Conservation (phyloP, 202 grass and related monocot genomes). For the Carex arenaria region DNA sequence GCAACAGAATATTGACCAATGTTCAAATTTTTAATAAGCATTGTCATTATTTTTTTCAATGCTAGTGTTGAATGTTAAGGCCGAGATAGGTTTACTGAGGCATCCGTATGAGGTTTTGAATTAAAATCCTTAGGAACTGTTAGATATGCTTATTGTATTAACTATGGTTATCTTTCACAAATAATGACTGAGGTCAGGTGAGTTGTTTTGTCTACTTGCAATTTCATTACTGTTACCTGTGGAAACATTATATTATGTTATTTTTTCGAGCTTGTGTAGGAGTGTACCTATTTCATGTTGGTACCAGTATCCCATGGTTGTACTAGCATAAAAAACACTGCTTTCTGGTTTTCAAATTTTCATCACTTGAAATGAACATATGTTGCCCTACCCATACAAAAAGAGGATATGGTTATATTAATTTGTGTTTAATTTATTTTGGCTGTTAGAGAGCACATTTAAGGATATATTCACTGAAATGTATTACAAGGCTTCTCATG, state of each 20-base stretch:
- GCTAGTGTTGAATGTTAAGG: background rate
- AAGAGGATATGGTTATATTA: no score
- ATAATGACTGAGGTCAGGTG: no score
- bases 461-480: no score
- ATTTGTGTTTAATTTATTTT: background rate
- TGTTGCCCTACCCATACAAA: background rate
- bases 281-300: background rate
- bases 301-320: no score
- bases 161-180: background rate
- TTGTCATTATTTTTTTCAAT: background rate
- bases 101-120: background rate
- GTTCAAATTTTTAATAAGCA: constrained; percentile 26
- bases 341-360: background rate
- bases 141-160: background rate
- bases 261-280: background rate
- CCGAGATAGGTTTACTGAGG: background rate
- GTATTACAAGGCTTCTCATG: no score
- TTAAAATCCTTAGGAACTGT: background rate
- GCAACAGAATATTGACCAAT: constrained; percentile 60
- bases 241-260: no score
- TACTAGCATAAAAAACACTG: background rate
- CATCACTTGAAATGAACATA: no score
- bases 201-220: no score
- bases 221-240: no score
- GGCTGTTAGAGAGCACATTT: background rate